Evolutionary conservation across 768 basidiomycete species (phyloP), one percentile per base, ranked within the genome.

Genomic region (Phanerodontia chrysosporium): DNA sequence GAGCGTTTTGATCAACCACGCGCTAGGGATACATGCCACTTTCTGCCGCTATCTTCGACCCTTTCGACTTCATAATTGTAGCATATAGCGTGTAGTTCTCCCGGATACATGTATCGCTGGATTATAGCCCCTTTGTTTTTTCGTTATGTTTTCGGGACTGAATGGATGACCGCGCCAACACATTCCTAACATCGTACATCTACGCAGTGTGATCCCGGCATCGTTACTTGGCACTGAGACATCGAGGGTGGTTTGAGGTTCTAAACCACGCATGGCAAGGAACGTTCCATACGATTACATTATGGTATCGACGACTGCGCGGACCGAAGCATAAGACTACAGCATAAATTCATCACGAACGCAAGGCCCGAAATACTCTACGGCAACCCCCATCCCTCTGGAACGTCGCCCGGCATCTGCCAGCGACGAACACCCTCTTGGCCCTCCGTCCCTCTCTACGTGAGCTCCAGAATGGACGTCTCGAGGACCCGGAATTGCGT

Each of bases 401-500:
- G 18, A 53, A 28, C 30, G 35, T 42, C 53, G 36, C 2, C 16
- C n/a, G n/a, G n/a, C n/a, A n/a, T n/a, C n/a, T n/a, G n/a, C n/a
- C n/a, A n/a, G n/a, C n/a, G n/a, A n/a, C n/a, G n/a, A n/a, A n/a
- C n/a, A n/a, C n/a, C n/a, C n/a, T n/a, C n/a, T n/a, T n/a, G n/a
- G 29, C 6, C 28, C 4, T 32, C 28, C 18, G 29, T 53, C 10
- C 51, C 22, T 35, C 21, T 30, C 63, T 68, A 70, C 46, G 67
- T 67, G 55, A 90, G 79, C 75, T 94, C 91, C 66, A 92, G 76
- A 39, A 92, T 78, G 3, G 89, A 87, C 14, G 84, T 86, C 73
- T 94, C 91, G 66, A 93, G 72, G 49, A 94, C 82, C 27, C 91
- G 83, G 75, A 93, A 92, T 70, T 86, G 74, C 16, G 80, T 75